phyloP scores from a whole-genome alignment of 345 rosid species.

The Leavenworthia alabamica region DNA sequence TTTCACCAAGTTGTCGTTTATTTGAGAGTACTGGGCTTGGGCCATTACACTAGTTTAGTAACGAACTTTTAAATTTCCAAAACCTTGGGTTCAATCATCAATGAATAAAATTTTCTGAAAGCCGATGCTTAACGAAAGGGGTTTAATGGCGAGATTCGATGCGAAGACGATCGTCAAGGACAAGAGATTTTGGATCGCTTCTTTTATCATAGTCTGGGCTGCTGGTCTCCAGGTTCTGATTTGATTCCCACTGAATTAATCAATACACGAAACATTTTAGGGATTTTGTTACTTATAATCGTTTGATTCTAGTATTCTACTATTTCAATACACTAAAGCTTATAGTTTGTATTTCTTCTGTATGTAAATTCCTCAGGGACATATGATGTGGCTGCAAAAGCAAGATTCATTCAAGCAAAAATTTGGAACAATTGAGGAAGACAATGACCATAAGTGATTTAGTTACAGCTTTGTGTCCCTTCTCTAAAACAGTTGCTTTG shows the following conservation, averaged over 20 bases:
- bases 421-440: conserved; percentile 40
- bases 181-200: conserved; percentile 83
- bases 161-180: conserved; percentile 60
- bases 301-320: background rate
- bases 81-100: background rate
- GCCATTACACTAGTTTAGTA: background rate
- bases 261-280: background rate
- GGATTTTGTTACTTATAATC: background rate
- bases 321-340: background rate
- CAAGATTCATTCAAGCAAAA: conserved; percentile 78
- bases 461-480: background rate
- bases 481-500: background rate
- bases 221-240: conserved; percentile 77
- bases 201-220: conserved; percentile 74
- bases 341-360: background rate
- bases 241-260: background rate
- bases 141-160: conserved; percentile 45
- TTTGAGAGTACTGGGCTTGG: background rate
- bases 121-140: too few relatives aligned
- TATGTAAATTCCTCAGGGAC: conserved; percentile 49
- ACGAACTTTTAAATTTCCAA: background rate
- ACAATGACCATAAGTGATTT: conserved; percentile 10
- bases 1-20: background rate
- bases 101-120: background rate
- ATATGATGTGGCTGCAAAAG: conserved; percentile 84